These are phyloP conservation scores for Botrytis fragariae DNA, from an alignment of 2,329 filamentous ascomycete genomes.

Conservation along the genomic window DNA sequence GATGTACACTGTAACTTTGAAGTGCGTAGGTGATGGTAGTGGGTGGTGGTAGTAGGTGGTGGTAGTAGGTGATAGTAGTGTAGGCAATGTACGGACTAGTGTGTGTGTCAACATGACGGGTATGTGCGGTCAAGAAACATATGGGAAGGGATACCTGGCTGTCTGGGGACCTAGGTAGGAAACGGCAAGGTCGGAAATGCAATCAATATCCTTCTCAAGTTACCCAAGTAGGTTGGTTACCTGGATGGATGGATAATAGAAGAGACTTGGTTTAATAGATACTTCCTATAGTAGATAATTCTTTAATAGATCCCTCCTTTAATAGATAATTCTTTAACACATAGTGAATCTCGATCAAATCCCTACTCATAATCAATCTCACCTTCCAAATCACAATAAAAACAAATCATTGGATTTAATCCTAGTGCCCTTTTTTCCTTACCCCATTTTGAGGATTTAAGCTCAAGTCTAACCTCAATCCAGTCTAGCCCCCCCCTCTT, in stretches of 20 bases:
- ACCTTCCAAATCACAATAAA: neutral
- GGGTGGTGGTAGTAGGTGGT: too few species aligned
- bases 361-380: too few species aligned
- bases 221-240: neutral
- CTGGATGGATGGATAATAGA: neutral
- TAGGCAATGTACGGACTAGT: too few species aligned
- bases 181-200: neutral
- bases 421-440: neutral
- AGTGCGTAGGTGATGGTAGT: too few species aligned
- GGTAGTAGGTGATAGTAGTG: too few species aligned
- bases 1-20: too few species aligned
- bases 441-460: constrained; percentile 7
- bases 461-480: neutral
- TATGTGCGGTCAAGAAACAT: neutral
- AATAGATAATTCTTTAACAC: too few species aligned
- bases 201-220: neutral
- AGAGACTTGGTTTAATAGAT: too few species aligned
- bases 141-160: neutral
- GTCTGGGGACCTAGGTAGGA: neutral
- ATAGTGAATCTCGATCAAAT: too few species aligned
- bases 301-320: too few species aligned
- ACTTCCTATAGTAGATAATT: too few species aligned
- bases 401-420: neutral
- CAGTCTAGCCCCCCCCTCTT: fast-evolving
- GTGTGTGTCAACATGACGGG: too few species aligned